Conservation (phyloP, 1,284 basidiomycete genomes). For the Singerocomus inundabilis region DNA sequence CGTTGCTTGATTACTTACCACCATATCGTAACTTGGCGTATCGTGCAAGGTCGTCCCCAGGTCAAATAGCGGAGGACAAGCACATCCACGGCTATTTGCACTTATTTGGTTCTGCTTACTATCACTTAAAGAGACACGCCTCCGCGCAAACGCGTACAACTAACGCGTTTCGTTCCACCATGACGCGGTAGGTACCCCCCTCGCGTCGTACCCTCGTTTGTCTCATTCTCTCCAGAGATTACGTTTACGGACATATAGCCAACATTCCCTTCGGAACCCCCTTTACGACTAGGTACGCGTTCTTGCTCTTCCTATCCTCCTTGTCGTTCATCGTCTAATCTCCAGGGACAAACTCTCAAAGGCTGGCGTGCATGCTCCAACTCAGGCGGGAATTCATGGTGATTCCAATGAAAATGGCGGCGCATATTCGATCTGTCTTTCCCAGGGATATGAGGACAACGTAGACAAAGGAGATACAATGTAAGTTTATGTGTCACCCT, state of each 20-base stretch:
- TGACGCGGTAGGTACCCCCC: constrained; percentile 17
- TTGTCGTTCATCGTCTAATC: background rate
- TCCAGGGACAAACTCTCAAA: constrained; percentile 9
- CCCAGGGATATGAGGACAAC: constrained; percentile 43
- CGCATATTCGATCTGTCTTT: constrained; percentile 42
- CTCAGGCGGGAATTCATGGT: constrained; percentile 29
- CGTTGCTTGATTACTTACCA: constrained; percentile 15
- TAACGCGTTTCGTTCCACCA: constrained; percentile 20
- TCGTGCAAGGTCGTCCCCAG: background rate
- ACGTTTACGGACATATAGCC: constrained; percentile 21
- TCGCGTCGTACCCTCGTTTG: background rate
- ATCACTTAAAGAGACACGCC: background rate
- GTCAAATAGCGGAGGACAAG: background rate
- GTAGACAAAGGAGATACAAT: constrained; percentile 38
- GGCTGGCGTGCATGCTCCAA: constrained; percentile 20
- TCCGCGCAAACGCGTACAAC: background rate
- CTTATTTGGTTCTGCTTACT: too few relatives aligned
- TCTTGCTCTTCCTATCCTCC: too few relatives aligned
- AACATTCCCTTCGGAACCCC: background rate
- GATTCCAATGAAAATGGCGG: constrained; percentile 23
- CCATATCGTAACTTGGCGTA: background rate
- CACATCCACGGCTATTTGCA: too few relatives aligned
- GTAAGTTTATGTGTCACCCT: constrained; percentile 26
- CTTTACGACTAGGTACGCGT: constrained; percentile 21
- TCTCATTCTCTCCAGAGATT: constrained; percentile 4